These are phyloP conservation scores for Fusarium succisae DNA, from an alignment of 2,329 filamentous ascomycete genomes.

Conservation along the genomic window DNA sequence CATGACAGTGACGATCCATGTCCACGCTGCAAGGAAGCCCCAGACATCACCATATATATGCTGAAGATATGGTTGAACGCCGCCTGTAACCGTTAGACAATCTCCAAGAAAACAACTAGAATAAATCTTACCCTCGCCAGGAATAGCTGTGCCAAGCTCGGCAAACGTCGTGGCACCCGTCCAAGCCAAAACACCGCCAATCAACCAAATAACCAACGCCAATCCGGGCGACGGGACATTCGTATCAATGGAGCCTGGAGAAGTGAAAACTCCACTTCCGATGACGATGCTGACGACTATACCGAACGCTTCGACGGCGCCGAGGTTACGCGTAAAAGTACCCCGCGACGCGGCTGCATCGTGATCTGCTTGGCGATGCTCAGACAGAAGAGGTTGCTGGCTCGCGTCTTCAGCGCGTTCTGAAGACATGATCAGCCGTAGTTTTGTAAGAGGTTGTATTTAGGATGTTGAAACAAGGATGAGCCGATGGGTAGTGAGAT, in stretches of 20 bases:
- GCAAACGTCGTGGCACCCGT: constrained; percentile 70
- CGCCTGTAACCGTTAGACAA: constrained; percentile 50
- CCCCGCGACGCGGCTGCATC: constrained; percentile 9
- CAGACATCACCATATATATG: constrained; percentile 69
- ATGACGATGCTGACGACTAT: constrained; percentile 72
- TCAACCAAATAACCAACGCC: constrained; percentile 67
- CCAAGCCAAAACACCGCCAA: constrained; percentile 71
- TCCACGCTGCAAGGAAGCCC: constrained; percentile 72
- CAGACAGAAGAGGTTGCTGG: constrained; percentile 29
- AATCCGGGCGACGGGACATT: constrained; percentile 70
- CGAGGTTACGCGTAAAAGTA: constrained; percentile 56
- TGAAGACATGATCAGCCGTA: constrained; percentile 7
- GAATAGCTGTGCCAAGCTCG: constrained; percentile 70
- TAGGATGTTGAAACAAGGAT: not conserved
- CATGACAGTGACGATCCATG: constrained; percentile 72
- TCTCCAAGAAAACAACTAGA: fast-evolving
- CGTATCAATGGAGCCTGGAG: constrained; percentile 69
- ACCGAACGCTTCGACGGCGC: constrained; percentile 62
- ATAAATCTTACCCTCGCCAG: constrained; percentile 60
- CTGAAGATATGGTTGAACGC: constrained; percentile 69
- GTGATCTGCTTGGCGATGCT: constrained; percentile 3
- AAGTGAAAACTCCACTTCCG: constrained; percentile 72
- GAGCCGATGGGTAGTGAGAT: not conserved
- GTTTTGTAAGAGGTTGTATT: not conserved
- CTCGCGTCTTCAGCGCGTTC: constrained; percentile 4